These are phyloP conservation scores for Entomortierella lignicola DNA, from an alignment of 192 early-diverging fungal species.

Conservation along the genomic window DNA sequence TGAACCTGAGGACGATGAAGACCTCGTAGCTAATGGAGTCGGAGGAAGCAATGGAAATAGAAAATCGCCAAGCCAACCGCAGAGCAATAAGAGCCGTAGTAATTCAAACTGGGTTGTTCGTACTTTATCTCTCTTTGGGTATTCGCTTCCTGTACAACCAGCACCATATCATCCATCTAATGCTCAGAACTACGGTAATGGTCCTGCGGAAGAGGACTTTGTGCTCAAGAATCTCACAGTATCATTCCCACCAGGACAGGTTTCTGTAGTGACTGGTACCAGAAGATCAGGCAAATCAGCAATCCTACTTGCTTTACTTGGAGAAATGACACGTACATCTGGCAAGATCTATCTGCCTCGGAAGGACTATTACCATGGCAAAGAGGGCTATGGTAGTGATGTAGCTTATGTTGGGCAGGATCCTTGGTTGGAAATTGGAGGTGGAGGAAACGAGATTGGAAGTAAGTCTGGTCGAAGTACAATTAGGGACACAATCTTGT, in stretches of 20 bases:
- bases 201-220: constrained; percentile 11
- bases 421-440: constrained; percentile 58
- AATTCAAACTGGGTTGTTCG: constrained; percentile 44
- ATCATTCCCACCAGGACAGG: constrained; percentile 42
- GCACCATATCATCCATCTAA: neutral
- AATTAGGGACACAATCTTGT: constrained; percentile 75
- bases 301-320: constrained; percentile 35
- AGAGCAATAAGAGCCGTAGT: neutral
- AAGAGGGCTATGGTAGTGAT: constrained; percentile 48
- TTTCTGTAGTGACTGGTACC: constrained; percentile 44
- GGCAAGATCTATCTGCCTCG: constrained; percentile 52
- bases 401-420: constrained; percentile 64
- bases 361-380: constrained; percentile 49
- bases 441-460: constrained; percentile 30
- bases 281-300: constrained; percentile 47
- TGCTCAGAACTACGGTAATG: constrained; percentile 2
- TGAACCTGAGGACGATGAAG: constrained; percentile 29
- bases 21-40: neutral
- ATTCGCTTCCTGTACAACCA: constrained; percentile 27
- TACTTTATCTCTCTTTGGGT: constrained; percentile 45
- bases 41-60: neutral
- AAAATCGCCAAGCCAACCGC: constrained; percentile 4
- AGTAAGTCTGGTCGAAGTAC: constrained; percentile 69
- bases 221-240: constrained; percentile 22
- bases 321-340: constrained; percentile 45